These are phyloP conservation scores for Saposhnikovia divaricata DNA, from an alignment of 129 eudicot species.

Conservation along the genomic window DNA sequence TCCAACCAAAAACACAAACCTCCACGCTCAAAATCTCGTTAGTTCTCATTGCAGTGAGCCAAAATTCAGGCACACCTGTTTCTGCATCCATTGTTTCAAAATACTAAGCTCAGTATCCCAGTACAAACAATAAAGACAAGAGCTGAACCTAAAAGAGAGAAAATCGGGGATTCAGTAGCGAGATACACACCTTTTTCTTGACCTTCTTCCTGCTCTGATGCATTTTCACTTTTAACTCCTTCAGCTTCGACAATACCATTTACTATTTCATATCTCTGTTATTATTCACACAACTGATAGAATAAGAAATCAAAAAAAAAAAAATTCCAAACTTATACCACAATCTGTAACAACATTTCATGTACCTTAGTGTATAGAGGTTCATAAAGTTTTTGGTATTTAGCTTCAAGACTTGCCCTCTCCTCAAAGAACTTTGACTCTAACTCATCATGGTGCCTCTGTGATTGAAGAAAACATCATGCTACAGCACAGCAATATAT, in stretches of 20 bases:
- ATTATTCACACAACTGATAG: slow-evolving; percentile 1
- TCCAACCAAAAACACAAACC: slow-evolving; percentile 28
- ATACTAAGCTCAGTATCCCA: neutral
- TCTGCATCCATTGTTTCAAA: slow-evolving; percentile 28
- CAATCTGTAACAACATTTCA: neutral
- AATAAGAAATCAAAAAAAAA: slow-evolving; percentile 1
- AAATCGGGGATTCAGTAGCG: neutral
- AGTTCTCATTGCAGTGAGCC: slow-evolving; percentile 91
- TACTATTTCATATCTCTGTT: slow-evolving; percentile 81
- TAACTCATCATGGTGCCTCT: slow-evolving; percentile 77
- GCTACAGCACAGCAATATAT: neutral
- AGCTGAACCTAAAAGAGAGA: neutral
- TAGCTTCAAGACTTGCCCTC: slow-evolving; percentile 72
- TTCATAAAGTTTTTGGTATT: slow-evolving; percentile 77
- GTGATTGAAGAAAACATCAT: slow-evolving; percentile 12
- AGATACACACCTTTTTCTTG: slow-evolving; percentile 45
- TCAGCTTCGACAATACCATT: slow-evolving; percentile 76
- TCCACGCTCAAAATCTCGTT: slow-evolving; percentile 76
- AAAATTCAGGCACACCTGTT: slow-evolving; percentile 86
- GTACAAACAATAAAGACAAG: neutral
- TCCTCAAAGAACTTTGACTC: slow-evolving; percentile 85
- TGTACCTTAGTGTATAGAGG: slow-evolving; percentile 72
- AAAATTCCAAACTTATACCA: neutral
- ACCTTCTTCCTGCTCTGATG: slow-evolving; percentile 25
- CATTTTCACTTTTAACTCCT: slow-evolving; percentile 35